phyloP scores from a whole-genome alignment of 768 basidiomycete species.

The Suillus hirtellus region DNA sequence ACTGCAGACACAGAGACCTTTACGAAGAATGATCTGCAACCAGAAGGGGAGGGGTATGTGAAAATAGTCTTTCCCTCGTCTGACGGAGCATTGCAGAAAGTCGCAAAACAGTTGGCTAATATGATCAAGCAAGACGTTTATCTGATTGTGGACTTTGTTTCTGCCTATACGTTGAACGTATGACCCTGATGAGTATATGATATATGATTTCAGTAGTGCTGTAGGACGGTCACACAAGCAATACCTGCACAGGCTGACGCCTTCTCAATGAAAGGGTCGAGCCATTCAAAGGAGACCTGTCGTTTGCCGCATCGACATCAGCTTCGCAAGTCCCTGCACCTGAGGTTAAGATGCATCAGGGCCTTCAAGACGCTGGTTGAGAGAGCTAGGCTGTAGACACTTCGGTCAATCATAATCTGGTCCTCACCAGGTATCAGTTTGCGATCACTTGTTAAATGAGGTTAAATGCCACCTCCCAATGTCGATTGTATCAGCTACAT shows the following conservation, averaged over 20 bases:
- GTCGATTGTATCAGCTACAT: too few relatives aligned
- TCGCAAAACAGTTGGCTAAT: not conserved
- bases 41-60: not conserved
- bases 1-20: conserved; percentile 20
- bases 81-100: not conserved
- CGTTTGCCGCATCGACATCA: not conserved
- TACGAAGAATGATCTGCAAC: conserved; percentile 17
- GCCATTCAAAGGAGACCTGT: not conserved
- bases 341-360: not conserved
- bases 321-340: not conserved
- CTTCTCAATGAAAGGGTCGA: not conserved
- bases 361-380: too few relatives aligned
- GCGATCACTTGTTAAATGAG: not conserved
- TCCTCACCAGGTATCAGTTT: not conserved
- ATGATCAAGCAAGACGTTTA: not conserved
- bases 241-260: not conserved
- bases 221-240: not conserved
- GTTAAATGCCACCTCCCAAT: not conserved
- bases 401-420: too few relatives aligned
- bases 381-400: too few relatives aligned
- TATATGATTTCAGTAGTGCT: not conserved
- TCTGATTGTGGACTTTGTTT: not conserved
- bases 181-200: not conserved
- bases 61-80: not conserved
- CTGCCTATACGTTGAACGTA: not conserved